Conservation (phyloP, 805 yeast genomes). For the Kodamaea nitidulidarum region DNA sequence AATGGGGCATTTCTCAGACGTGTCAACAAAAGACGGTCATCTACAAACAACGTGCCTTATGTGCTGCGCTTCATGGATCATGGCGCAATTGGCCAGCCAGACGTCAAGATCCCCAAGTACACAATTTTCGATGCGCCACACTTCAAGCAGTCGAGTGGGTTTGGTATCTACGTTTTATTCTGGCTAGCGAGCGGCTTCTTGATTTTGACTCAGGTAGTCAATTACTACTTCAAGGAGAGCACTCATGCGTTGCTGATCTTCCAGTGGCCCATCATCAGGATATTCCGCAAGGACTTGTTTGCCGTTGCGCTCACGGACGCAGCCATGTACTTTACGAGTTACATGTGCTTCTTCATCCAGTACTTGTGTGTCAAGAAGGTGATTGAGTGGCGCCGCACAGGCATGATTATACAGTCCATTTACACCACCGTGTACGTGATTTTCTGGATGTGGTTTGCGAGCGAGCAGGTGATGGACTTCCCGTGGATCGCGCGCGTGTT, state of each 20-base stretch:
- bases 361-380: conserved; percentile 39
- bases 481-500: conserved; percentile 94
- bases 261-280: conserved; percentile 51
- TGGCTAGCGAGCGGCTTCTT: conserved; percentile 66
- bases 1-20: conserved; percentile 1
- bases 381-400: conserved; percentile 60
- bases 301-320: conserved; percentile 73
- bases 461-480: conserved; percentile 41
- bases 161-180: conserved; percentile 75
- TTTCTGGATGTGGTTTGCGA: conserved; percentile 56
- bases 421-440: conserved; percentile 53
- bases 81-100: conserved; percentile 31
- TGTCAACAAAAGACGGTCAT: conserved; percentile 11
- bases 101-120: conserved; percentile 18
- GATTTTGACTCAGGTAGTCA: conserved; percentile 49
- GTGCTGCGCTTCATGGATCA: conserved; percentile 56
- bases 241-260: conserved; percentile 32
- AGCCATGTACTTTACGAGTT: conserved; percentile 66
- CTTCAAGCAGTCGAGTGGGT: conserved; percentile 49
- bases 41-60: conserved; percentile 29
- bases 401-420: conserved; percentile 56
- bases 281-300: conserved; percentile 57
- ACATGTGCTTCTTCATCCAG: conserved; percentile 60
- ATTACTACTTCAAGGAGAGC: conserved; percentile 44
- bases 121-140: conserved; percentile 52